Conservation (phyloP, 192 early-diverging fungal genomes). For the Dissophora ornata region DNA sequence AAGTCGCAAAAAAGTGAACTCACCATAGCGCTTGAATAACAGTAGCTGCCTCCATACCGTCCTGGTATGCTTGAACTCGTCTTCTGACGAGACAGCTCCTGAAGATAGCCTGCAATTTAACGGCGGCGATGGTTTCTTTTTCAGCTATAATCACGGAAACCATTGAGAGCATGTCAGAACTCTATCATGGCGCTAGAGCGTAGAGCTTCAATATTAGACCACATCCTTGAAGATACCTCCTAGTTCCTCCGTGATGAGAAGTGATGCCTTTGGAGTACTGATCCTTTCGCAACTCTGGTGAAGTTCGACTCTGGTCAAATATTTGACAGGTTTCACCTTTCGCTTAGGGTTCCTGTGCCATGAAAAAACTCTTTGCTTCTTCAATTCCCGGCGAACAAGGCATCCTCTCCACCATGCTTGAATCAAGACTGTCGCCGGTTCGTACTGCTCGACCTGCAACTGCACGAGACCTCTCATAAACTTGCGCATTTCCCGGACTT, state of each 20-base stretch:
- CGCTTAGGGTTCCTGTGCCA: conserved; percentile 44
- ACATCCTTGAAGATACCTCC: conserved; percentile 27
- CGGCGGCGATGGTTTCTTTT: conserved; percentile 36
- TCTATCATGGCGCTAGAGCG: background rate
- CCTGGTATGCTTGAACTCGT: conserved; percentile 28
- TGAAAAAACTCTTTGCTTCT: conserved; percentile 45
- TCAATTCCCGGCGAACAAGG: conserved; percentile 46
- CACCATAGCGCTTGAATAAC: conserved; percentile 47
- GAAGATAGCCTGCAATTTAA: conserved; percentile 44
- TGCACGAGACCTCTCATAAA: conserved; percentile 51
- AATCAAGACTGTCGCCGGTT: conserved; percentile 52
- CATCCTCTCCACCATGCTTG: conserved; percentile 55
- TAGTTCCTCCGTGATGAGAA: conserved; percentile 33
- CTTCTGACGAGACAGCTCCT: conserved; percentile 34
- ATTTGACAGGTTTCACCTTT: conserved; percentile 30
- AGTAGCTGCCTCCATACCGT: conserved; percentile 47
- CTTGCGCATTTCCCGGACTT: conserved; percentile 52
- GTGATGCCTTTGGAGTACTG: conserved; percentile 42
- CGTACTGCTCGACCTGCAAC: conserved; percentile 49
- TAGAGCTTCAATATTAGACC: background rate
- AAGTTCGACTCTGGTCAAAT: conserved; percentile 41
- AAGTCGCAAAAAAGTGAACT: no score
- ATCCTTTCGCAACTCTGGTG: conserved; percentile 43
- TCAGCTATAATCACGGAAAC: conserved; percentile 16
- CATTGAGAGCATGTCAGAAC: background rate